Conservation (phyloP, 2,329 filamentous ascomycete genomes). For the Alternaria sp. region DNA sequence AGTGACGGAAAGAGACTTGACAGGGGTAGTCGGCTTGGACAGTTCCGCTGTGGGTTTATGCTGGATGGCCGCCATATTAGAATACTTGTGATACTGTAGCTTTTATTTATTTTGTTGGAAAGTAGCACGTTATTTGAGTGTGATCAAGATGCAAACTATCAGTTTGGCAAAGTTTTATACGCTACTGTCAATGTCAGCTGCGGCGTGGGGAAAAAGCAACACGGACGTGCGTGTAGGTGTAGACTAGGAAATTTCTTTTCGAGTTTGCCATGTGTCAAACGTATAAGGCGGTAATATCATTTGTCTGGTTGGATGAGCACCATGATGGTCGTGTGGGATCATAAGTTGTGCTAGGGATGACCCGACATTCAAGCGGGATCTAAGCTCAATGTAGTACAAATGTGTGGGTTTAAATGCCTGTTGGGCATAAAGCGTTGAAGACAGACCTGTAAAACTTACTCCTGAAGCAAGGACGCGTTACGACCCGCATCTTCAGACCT, state of each 20-base stretch:
- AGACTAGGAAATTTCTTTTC: slow-evolving; percentile 18
- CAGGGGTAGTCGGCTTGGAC: slow-evolving; percentile 1
- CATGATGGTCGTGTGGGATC: slow-evolving; percentile 33
- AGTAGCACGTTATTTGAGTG: not conserved
- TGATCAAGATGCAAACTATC: not conserved
- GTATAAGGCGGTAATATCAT: slow-evolving; percentile 19
- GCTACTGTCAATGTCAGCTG: not conserved
- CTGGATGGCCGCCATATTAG: slow-evolving; percentile 8
- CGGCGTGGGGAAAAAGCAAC: slow-evolving; percentile 2
- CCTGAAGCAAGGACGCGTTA: not conserved
- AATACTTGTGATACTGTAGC: not conserved
- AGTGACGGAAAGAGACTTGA: slow-evolving; percentile 9
- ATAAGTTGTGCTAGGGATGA: slow-evolving; percentile 12
- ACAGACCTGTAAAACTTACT: not conserved
- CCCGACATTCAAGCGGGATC: slow-evolving; percentile 11
- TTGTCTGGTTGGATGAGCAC: slow-evolving; percentile 38
- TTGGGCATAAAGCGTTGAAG: not conserved
- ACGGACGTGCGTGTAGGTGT: not conserved
- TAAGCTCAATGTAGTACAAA: slow-evolving; percentile 10
- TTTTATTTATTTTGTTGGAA: not conserved
- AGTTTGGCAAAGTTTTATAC: slow-evolving; percentile 6
- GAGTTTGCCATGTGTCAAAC: slow-evolving; percentile 12
- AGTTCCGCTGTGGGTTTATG: not conserved
- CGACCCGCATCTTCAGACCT: slow-evolving; percentile 4
- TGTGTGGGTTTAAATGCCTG: slow-evolving; percentile 2